These are phyloP conservation scores for Apostasia shenzhenica DNA, from an alignment of 106 monocot species.

Conservation along the genomic window DNA sequence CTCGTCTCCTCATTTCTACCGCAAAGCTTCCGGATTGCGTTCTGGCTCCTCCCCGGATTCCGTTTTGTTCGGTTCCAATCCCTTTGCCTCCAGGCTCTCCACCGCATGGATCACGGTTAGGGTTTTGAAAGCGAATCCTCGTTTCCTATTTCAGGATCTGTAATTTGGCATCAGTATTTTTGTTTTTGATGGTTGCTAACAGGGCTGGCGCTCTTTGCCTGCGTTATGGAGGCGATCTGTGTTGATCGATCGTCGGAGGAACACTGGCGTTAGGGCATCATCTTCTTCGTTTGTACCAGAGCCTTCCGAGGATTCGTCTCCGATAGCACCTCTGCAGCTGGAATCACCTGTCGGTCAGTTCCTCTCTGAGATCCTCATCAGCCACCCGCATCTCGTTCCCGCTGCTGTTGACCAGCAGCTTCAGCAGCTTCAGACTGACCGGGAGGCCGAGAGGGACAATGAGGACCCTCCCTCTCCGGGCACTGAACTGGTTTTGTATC, in stretches of 20 bases:
- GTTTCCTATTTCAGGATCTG: neutral
- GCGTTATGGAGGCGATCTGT: conserved; percentile 7
- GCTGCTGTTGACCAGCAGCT: conserved; percentile 95
- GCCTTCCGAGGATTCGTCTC: conserved; percentile 15
- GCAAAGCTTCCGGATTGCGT: conserved; percentile 3
- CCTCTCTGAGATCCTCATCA: conserved; percentile 72
- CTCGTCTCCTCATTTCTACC: conserved; percentile 7
- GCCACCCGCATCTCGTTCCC: conserved; percentile 77
- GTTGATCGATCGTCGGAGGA: conserved; percentile 11
- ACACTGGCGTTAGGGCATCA: conserved; percentile 23
- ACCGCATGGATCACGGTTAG: conserved; percentile 9
- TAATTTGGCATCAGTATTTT: neutral
- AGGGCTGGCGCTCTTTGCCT: conserved; percentile 27
- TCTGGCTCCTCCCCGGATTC: conserved; percentile 10
- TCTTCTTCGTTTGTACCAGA: conserved; percentile 12
- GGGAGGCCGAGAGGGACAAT: conserved; percentile 43
- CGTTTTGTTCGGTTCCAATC: conserved; percentile 4
- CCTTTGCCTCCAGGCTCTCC: neutral
- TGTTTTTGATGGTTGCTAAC: neutral
- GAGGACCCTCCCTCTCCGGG: conserved; percentile 44
- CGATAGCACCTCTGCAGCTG: conserved; percentile 74
- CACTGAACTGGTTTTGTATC: conserved; percentile 68
- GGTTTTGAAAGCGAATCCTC: neutral
- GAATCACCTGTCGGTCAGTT: conserved; percentile 89
- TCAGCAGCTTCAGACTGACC: conserved; percentile 66